Conservation (phyloP, 2,329 filamentous ascomycete species). For the Colletotrichum plurivorum region DNA sequence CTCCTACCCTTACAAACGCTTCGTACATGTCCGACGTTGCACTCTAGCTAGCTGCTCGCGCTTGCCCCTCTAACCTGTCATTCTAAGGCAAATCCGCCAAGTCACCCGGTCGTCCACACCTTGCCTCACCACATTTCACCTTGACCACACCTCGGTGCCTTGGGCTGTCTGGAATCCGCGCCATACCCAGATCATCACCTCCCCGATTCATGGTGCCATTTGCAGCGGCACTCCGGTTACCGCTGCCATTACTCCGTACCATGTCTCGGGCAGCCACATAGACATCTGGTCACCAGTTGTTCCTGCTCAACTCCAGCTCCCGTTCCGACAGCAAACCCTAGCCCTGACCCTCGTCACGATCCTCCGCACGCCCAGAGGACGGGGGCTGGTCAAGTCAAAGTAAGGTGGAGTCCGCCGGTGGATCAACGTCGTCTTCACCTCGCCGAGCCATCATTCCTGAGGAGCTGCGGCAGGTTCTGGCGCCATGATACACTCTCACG, state of each 20-base stretch:
- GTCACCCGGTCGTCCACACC: constrained; percentile 8
- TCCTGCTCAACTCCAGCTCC: constrained; percentile 20
- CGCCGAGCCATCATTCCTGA: constrained; percentile 19
- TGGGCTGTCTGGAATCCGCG: not conserved
- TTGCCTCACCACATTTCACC: constrained; percentile 28
- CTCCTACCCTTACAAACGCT: not conserved
- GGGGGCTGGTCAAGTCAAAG: constrained; percentile 32
- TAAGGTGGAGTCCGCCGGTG: constrained; percentile 27
- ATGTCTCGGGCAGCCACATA: constrained; percentile 44
- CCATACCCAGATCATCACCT: constrained; percentile 17
- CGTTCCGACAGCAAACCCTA: constrained; percentile 28
- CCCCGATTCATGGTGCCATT: constrained; percentile 2
- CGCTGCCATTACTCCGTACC: not conserved
- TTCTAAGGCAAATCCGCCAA: constrained; percentile 16
- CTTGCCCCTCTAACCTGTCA: not conserved
- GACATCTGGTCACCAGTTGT: constrained; percentile 41
- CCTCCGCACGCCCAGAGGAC: constrained; percentile 29
- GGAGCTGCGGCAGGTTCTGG: constrained; percentile 12
- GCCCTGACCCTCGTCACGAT: constrained; percentile 35
- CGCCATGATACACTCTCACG: not conserved
- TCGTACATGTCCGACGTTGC: not conserved
- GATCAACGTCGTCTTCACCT: constrained; percentile 30
- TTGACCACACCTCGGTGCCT: constrained; percentile 19
- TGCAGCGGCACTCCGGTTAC: constrained; percentile 1
- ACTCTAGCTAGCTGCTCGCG: not conserved